These are phyloP conservation scores for Talaromyces thailandensis DNA, from an alignment of 495 filamentous ascomycete genomes.

Conservation along the genomic window DNA sequence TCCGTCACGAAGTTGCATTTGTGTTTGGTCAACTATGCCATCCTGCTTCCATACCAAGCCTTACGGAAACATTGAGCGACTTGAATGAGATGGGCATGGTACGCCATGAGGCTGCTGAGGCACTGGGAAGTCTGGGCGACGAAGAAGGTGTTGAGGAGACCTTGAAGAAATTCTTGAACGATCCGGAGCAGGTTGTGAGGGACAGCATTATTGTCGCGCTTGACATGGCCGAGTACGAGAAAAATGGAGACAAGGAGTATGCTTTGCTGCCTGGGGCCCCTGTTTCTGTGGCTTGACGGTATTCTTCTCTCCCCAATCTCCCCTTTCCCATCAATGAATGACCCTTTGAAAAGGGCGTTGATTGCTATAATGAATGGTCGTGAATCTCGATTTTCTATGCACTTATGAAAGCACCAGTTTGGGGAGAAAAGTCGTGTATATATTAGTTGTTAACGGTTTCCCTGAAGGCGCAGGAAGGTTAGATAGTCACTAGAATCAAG, in stretches of 20 bases:
- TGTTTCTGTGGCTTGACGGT: conserved; percentile 26
- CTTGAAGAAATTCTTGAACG: conserved; percentile 74
- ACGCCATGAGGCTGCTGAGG: conserved; percentile 93
- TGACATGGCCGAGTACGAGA: conserved; percentile 98
- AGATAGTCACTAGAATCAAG: background rate
- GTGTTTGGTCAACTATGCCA: conserved; percentile 95
- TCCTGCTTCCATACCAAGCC: conserved; percentile 87
- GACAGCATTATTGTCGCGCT: conserved; percentile 92
- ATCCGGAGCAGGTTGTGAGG: conserved; percentile 84
- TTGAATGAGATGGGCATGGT: conserved; percentile 87
- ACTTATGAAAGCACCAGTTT: background rate
- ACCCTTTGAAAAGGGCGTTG: background rate
- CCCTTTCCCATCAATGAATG: background rate
- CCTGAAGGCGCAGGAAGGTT: conserved; percentile 14
- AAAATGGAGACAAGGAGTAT: conserved; percentile 81
- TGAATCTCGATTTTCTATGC: background rate
- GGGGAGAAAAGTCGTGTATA: background rate
- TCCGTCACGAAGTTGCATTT: conserved; percentile 96
- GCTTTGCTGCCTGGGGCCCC: conserved; percentile 65
- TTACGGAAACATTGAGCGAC: conserved; percentile 70
- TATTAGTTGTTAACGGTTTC: conserved; percentile 34
- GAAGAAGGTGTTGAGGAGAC: conserved; percentile 87
- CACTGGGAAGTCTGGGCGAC: conserved; percentile 89
- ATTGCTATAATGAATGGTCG: background rate
- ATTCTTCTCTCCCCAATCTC: background rate